Base-by-base conservation (phyloP, 176 grass and related monocot genomes). In the Phoenix dactylifera region DNA sequence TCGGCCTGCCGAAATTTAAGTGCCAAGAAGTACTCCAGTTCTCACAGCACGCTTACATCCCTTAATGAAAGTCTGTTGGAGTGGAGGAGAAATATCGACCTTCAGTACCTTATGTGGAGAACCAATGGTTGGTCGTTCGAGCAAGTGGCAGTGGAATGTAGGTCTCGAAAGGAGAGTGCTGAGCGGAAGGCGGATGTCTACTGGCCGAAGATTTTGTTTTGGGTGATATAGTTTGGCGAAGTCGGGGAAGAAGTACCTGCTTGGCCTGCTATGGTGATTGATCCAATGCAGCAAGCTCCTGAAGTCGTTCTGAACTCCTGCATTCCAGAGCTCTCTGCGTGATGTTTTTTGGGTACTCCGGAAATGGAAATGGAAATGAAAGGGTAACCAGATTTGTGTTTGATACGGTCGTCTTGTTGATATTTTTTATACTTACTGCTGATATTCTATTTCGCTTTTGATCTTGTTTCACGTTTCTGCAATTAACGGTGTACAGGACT, bases 201-300 rank as follows among this genome's bases (percentile, higher is more conserved):
- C 55, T 77, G 63, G 50, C 93, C 75, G 0, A 88, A 63, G 84
- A 92, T 67, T 85, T 98, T 17, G 81, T 84, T 75, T 71, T 98
- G 0, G 87, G 84, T 4, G 87, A 97, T 7, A 78, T 97, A 1
- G 71, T 97, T 68, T 97, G 87, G 93, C 87, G 16, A 91, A 51
- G 70, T 72, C 84, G 0, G 82, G 87, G 60, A 98, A 88, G 83
- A 82, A 87, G 63, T 72, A 63, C 57, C 81, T 0, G 75, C 82
- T 0, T 98, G 93, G 93, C 93, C 93, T 0, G 93, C 84, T 2
- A 52, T 98, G 25, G 87, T 98, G 19, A 88, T 98, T 28, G 87
- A 98, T 64, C 84, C 93, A 4, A 35, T 83, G 49, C 55, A 24
- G 59, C 83, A 90, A 3, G 93, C 93, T 0, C 87, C 93, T 0